Conservation (phyloP, 2,329 filamentous ascomycete genomes). For the Metarhizium robertsii region DNA sequence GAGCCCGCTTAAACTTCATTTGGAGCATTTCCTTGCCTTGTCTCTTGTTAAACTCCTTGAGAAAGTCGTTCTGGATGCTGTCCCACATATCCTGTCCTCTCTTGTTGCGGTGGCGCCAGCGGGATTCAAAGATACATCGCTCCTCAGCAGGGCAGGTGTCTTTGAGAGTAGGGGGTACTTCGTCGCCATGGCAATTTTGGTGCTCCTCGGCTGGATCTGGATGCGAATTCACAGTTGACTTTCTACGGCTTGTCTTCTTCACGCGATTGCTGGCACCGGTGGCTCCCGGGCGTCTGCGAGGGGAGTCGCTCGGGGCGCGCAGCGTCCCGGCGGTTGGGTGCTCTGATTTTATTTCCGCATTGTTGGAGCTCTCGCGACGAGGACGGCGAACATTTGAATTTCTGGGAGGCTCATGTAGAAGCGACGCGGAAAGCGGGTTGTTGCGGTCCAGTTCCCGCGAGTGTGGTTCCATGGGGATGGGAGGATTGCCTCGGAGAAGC, state of each 20-base stretch:
- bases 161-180: constrained; percentile 30
- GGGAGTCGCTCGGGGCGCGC: constrained; percentile 17
- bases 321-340: constrained; percentile 1
- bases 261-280: constrained; percentile 15
- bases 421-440: constrained; percentile 8
- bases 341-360: constrained; percentile 1
- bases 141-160: constrained; percentile 37
- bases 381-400: constrained; percentile 12
- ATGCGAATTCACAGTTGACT: constrained; percentile 6
- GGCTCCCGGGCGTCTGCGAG: constrained; percentile 13
- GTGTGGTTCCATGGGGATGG: constrained; percentile 15
- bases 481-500: constrained; percentile 13
- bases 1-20: constrained; percentile 45
- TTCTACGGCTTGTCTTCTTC: constrained; percentile 15
- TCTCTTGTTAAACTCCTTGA: constrained; percentile 22
- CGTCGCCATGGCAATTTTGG: constrained; percentile 24
- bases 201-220: constrained; percentile 19
- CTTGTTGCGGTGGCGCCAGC: constrained; percentile 32
- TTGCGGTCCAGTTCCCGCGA: constrained; percentile 15
- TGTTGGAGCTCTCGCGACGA: constrained; percentile 17
- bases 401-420: constrained; percentile 15
- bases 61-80: constrained; percentile 36
- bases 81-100: constrained; percentile 53
- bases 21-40: constrained; percentile 41
- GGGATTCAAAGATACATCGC: constrained; percentile 38